phyloP scores from a whole-genome alignment of 1,284 basidiomycete genomes.

The Cryptococcus sp. region DNA sequence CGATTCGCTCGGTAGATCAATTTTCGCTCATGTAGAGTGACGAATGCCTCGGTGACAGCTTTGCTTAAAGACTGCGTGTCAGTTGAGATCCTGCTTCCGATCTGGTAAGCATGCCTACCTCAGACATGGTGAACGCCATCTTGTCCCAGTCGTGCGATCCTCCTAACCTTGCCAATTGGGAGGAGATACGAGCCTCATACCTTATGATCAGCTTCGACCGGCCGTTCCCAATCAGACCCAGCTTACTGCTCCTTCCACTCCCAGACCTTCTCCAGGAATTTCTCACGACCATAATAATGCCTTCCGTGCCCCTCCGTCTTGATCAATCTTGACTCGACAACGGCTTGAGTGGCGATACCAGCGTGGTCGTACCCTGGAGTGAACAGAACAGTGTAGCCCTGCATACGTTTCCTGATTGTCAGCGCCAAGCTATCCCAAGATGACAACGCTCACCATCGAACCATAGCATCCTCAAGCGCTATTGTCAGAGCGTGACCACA shows the following conservation, averaged over 20 bases:
- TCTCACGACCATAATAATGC: constrained; percentile 91
- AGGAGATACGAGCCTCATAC: constrained; percentile 86
- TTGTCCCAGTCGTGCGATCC: constrained; percentile 93
- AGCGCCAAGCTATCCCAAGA: neutral
- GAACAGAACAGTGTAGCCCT: constrained; percentile 85
- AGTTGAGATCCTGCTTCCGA: neutral
- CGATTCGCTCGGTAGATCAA: constrained; percentile 94
- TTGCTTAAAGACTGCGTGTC: constrained; percentile 62
- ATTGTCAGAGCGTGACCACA: constrained; percentile 94
- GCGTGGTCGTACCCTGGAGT: constrained; percentile 98
- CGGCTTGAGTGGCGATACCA: constrained; percentile 96
- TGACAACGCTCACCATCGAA: constrained; percentile 65
- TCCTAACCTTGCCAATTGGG: constrained; percentile 83
- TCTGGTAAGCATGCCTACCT: constrained; percentile 52
- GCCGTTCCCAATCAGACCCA: neutral
- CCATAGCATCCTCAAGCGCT: constrained; percentile 83
- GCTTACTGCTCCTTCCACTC: constrained; percentile 94
- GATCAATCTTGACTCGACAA: constrained; percentile 89
- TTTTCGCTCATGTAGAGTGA: constrained; percentile 85
- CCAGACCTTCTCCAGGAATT: constrained; percentile 87
- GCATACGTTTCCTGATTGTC: constrained; percentile 79
- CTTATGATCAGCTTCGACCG: constrained; percentile 3
- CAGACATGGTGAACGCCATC: constrained; percentile 93
- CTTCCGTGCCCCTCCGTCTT: constrained; percentile 79
- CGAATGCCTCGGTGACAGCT: constrained; percentile 91